These are phyloP conservation scores for Termitomyces bulborhizus DNA, from an alignment of 768 basidiomycete species.

Conservation along the genomic window DNA sequence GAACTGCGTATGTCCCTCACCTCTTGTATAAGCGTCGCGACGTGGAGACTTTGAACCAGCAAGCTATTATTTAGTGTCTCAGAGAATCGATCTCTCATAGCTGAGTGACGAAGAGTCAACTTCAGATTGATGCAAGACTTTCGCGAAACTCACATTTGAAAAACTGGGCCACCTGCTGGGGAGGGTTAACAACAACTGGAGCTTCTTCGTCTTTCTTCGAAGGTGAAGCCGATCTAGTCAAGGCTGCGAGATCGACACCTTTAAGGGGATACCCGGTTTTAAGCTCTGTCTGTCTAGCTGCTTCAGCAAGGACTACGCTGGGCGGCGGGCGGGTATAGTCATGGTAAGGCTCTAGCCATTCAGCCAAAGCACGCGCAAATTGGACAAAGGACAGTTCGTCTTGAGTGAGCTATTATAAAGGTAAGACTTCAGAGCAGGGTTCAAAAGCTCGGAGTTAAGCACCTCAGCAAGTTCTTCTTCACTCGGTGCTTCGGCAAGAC, in stretches of 20 bases:
- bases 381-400: conserved; percentile 56
- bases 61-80: conserved; percentile 34
- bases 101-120: conserved; percentile 25
- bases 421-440: not conserved
- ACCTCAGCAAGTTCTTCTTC: conserved; percentile 51
- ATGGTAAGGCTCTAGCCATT: conserved; percentile 78
- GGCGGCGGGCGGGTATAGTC: conserved; percentile 68
- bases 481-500: conserved; percentile 42
- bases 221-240: conserved; percentile 35
- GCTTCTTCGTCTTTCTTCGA: conserved; percentile 69
- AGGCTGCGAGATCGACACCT: conserved; percentile 48
- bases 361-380: conserved; percentile 55
- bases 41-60: conserved; percentile 58
- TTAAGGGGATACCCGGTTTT: conserved; percentile 67
- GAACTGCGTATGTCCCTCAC: conserved; percentile 24
- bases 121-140: not conserved
- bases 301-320: conserved; percentile 65
- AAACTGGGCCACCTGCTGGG: conserved; percentile 45
- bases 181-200: conserved; percentile 57
- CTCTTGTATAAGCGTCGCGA: conserved; percentile 73
- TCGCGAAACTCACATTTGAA: conserved; percentile 48
- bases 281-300: conserved; percentile 62
- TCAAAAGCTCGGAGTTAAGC: conserved; percentile 1
- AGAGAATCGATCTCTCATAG: conserved; percentile 47
- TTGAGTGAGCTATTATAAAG: conserved; percentile 46